Evolutionary conservation across 2,329 filamentous ascomycete species (phyloP).

Genomic region (Alternaria solani): DNA sequence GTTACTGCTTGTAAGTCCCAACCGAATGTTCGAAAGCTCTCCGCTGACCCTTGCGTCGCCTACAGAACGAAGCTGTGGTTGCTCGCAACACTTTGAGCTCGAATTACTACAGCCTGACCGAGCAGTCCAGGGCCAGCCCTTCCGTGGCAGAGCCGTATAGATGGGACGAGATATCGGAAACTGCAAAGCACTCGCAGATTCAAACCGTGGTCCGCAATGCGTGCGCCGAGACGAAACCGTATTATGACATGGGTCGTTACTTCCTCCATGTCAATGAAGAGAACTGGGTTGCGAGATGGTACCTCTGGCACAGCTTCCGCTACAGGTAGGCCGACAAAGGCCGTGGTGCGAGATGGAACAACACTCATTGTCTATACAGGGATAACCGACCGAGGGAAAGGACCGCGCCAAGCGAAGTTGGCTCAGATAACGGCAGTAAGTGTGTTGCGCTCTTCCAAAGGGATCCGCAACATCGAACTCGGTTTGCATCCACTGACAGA

Average conservation of each 20-base stretch:
- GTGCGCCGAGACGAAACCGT: slow-evolving; percentile 49
- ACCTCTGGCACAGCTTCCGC: slow-evolving; percentile 62
- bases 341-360: background rate
- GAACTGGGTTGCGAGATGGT: slow-evolving; percentile 62
- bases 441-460: background rate
- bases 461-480: background rate
- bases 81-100: slow-evolving; percentile 54
- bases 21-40: background rate
- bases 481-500: slow-evolving; percentile 6
- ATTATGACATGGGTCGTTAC: slow-evolving; percentile 55
- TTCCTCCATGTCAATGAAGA: slow-evolving; percentile 52
- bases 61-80: slow-evolving; percentile 54
- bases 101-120: slow-evolving; percentile 50
- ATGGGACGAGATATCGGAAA: slow-evolving; percentile 59
- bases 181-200: slow-evolving; percentile 57
- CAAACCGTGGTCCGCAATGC: slow-evolving; percentile 53
- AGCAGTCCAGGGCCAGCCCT: slow-evolving; percentile 45
- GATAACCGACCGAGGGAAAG: slow-evolving; percentile 39
- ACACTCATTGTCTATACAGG: slow-evolving; percentile 28
- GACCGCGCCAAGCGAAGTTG: background rate
- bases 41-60: slow-evolving; percentile 14
- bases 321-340: slow-evolving; percentile 38
- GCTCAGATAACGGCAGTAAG: slow-evolving; percentile 8
- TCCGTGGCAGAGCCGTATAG: slow-evolving; percentile 52
- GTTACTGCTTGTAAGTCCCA: slow-evolving; percentile 54